Base-by-base conservation (phyloP, 2,329 filamentous ascomycete species). In the Paecilomyces fulvus region DNA sequence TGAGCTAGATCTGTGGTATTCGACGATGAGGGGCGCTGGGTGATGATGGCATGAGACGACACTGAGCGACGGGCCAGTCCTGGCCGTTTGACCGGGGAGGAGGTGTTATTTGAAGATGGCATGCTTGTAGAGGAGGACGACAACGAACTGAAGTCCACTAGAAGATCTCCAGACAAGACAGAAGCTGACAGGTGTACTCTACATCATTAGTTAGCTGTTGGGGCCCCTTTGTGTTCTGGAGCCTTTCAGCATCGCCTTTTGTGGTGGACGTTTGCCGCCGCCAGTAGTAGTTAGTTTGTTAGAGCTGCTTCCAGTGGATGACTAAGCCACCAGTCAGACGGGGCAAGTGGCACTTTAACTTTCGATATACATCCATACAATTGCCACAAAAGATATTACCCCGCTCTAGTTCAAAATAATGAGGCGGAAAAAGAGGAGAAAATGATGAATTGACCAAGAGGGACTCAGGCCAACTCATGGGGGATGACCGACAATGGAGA, bases 11-110 rank as follows among this genome's bases (percentile, higher is more conserved):
- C 70, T 53, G 58, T 64, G 54, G 65, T 61, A 58, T 64, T 69
- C 10, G 66, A 64, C n/a, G 65, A 61, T 37, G 63, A 61, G 53
- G 68, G 59, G 59, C 70, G 69, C 65, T 70, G 71, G 65, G 56
- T 55, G 30, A 72, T 65, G 31, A 73, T 67, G 54, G 71, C 70
- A 63, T 74, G 69, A 51, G 71, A 74, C 58, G 71, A 74, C 53
- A 72, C 68, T 46, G 70, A 71, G 58, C 71, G 71, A 58, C 71
- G 71, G 63, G 64, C 70, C 59, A 74, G 65, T 54, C 67, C 71
- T 54, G 71, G 71, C 61, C 71, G 70, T 67, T 73, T 73, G 58
- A 70, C 68, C 30, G 71, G 71, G 55, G 71, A 73, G 25, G 71
- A 67, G 17, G 65, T 71, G 61, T 61, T 71, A 11, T 43, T 49